Evolutionary conservation across 805 yeast genomes (phyloP).

Genomic region (Metschnikowia chrysomelidarum): DNA sequence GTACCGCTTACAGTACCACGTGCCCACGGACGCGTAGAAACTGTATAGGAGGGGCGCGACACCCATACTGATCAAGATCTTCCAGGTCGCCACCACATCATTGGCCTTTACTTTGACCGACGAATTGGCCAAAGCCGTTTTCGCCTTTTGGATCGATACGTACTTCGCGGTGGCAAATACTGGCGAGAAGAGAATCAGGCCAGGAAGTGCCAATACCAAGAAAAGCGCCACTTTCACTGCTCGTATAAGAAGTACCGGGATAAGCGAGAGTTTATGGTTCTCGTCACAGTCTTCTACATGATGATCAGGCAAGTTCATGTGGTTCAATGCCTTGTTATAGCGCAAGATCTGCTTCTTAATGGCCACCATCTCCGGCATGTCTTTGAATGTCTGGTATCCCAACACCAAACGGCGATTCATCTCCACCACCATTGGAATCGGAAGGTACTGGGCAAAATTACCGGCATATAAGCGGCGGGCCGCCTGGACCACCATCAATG

Average conservation of each 20-base stretch:
- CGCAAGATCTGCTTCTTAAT: slow-evolving; percentile 61
- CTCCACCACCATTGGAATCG: slow-evolving; percentile 82
- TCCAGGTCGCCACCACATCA: slow-evolving; percentile 98
- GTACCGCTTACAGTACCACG: slow-evolving; percentile 24
- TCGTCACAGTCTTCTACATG: slow-evolving; percentile 55
- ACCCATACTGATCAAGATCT: slow-evolving; percentile 83
- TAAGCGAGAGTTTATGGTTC: slow-evolving; percentile 48
- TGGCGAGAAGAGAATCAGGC: slow-evolving; percentile 83
- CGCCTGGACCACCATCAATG: slow-evolving; percentile 84
- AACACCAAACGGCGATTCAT: slow-evolving; percentile 83
- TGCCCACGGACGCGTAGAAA: slow-evolving; percentile 68
- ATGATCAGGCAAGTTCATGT: slow-evolving; percentile 54
- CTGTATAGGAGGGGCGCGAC: slow-evolving; percentile 84
- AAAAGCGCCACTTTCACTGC: slow-evolving; percentile 54
- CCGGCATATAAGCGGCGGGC: slow-evolving; percentile 86
- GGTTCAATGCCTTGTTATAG: slow-evolving; percentile 61
- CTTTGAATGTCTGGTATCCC: slow-evolving; percentile 74
- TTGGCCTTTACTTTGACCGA: slow-evolving; percentile 88
- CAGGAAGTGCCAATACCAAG: slow-evolving; percentile 74
- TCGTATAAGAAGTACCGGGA: slow-evolving; percentile 56
- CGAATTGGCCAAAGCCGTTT: slow-evolving; percentile 77
- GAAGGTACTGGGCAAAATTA: slow-evolving; percentile 66
- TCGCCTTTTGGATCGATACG: slow-evolving; percentile 71
- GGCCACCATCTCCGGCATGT: slow-evolving; percentile 63
- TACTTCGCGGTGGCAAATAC: slow-evolving; percentile 76